Base-by-base conservation (phyloP, 164 flowering plant genomes). In the Pachysandra terminalis region DNA sequence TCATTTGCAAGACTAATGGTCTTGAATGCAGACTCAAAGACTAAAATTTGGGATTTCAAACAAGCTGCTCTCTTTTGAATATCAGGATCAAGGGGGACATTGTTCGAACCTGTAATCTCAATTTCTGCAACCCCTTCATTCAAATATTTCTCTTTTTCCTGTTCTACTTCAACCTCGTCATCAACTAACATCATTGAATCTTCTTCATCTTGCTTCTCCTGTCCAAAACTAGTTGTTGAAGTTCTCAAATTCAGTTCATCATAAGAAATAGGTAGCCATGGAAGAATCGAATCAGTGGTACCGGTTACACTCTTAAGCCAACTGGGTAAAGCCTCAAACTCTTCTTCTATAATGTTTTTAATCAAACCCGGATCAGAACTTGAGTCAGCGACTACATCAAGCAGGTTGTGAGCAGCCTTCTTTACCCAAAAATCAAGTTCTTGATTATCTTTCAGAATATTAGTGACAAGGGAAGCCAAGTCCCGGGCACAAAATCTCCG, bases 371-470 rank as follows among this genome's bases (percentile, higher is more conserved):
- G 68, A 22, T 74, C 69, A 73, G 62, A 68, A 41, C 54, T 74
- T 23, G 78, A 55, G 21, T 76, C 64, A 73, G 88, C 80, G 79
- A 90, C 28, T 19, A 35, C 60, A 68, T 86, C 88, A 24, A 88
- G 79, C 87, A 92, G 83, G 56, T 86, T 73, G 32, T 68, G 83
- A 23, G 97, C 94, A 66, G 87, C 78, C 71, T 74, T 86, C 73
- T 81, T 72, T 12, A 86, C 96, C 98, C 96, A 92, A 77, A 92
- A 90, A 67, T 87, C 90, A 26, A 79, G 51, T 61, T 41, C 78
- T 10, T 32, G 37, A 19, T 25, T 57, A 0, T 65, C 79, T n/a
- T 68, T 66, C 80, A 88, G 59, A 2, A 92, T 41, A 63, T 68
- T 62, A 51, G 73, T 64, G 28, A 88, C 88, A 32, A 92, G 80